Conservation (phyloP, 108 stramenopile species). For the Poteriospumella lacustris region DNA sequence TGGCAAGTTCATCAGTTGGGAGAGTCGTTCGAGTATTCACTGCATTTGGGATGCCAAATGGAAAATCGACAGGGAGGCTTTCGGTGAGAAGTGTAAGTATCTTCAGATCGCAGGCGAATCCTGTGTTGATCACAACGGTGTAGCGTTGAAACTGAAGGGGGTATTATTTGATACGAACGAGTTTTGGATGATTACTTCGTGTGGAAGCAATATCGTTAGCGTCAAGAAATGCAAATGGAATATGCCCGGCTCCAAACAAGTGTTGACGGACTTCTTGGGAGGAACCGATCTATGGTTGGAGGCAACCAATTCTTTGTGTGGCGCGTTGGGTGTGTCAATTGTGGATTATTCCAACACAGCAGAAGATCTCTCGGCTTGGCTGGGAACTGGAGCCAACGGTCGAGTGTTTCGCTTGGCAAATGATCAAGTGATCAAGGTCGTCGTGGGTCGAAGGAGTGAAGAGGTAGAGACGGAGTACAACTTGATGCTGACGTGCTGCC, state of each 20-base stretch:
- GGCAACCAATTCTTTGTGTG: conserved; percentile 3
- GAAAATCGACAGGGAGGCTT: conserved; percentile 6
- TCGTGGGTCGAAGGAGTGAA: conserved; percentile 15
- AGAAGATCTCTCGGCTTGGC: neutral
- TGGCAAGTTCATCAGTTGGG: conserved; percentile 22
- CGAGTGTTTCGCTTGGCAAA: neutral
- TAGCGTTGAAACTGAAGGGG: conserved; percentile 23
- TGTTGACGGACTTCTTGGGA: neutral
- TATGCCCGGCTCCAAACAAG: conserved; percentile 10
- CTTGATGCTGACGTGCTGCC: neutral
- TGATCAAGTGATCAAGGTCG: conserved; percentile 3
- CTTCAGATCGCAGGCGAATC: conserved; percentile 15
- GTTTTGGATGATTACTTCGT: conserved; percentile 21
- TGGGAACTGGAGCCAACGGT: conserved; percentile 10
- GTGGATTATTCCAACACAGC: neutral
- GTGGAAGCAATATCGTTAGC: conserved; percentile 14
- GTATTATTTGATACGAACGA: conserved; percentile 9
- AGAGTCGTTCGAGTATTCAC: conserved; percentile 25
- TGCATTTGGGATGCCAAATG: conserved; percentile 25
- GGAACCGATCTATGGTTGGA: conserved; percentile 4
- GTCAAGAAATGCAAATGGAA: conserved; percentile 11
- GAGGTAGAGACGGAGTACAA: conserved; percentile 16
- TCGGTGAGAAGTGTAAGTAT: conserved; percentile 25
- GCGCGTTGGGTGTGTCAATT: neutral
- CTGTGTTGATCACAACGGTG: conserved; percentile 19